Evolutionary conservation across 495 filamentous ascomycete genomes (phyloP).

Genomic region (Aspergillus nidulans): DNA sequence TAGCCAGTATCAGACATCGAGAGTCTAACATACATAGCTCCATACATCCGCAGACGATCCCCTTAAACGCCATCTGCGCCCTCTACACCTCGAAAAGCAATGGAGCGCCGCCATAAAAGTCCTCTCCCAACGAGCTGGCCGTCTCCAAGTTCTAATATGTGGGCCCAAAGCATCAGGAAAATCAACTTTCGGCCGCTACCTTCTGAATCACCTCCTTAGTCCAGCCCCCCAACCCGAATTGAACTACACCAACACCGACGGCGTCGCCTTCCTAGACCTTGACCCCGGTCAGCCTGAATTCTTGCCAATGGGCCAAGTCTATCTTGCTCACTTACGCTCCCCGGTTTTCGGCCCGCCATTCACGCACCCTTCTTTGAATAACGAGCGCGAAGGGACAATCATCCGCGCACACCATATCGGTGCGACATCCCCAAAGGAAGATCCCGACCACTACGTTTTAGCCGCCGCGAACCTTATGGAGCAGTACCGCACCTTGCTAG

Average conservation of each 20-base stretch:
- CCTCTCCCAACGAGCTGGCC: constrained; percentile 32
- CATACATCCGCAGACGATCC: constrained; percentile 45
- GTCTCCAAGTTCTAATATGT: constrained; percentile 55
- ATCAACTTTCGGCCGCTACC: constrained; percentile 75
- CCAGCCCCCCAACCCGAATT: constrained; percentile 33
- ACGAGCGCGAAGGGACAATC: constrained; percentile 32
- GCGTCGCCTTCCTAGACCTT: constrained; percentile 68
- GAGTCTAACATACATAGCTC: constrained; percentile 28
- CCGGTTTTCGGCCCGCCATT: constrained; percentile 73
- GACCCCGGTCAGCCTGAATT: constrained; percentile 86
- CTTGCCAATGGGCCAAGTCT: constrained; percentile 69
- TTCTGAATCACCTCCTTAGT: constrained; percentile 70
- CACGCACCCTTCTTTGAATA: constrained; percentile 54
- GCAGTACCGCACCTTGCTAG: constrained; percentile 51
- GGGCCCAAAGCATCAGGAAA: constrained; percentile 84
- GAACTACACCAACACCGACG: constrained; percentile 31
- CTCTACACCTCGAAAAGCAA: constrained; percentile 59
- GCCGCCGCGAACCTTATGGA: constrained; percentile 65
- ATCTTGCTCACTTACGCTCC: constrained; percentile 58
- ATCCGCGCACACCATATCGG: constrained; percentile 71
- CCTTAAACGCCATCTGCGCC: constrained; percentile 50
- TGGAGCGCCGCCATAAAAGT: constrained; percentile 51
- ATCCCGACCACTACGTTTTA: constrained; percentile 65
- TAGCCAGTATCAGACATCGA: not conserved
- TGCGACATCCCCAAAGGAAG: constrained; percentile 61